Percentiles rank a stretch among this genome's conserved stretches.
Evolutionary conservation across 805 yeast species (phyloP).

Genomic region (Saccharomycopsis babjevae): DNA sequence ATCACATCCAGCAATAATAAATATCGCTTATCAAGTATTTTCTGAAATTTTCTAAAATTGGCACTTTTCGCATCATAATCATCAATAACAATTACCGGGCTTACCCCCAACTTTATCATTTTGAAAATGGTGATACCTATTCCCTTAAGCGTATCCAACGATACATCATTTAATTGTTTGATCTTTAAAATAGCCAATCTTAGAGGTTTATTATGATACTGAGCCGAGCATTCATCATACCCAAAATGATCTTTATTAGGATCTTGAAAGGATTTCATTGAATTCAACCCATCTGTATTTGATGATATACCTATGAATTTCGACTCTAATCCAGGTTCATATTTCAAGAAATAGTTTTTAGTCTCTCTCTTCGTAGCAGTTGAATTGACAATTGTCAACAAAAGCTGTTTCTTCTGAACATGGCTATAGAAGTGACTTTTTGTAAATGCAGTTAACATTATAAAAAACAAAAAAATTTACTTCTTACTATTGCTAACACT

Average conservation of each 20-base stretch:
- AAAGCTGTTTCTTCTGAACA: conserved; percentile 49
- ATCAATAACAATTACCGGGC: conserved; percentile 61
- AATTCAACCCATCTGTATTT: conserved; percentile 19
- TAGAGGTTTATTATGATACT: conserved; percentile 27
- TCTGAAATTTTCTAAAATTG: conserved; percentile 18
- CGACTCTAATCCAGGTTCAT: conserved; percentile 35
- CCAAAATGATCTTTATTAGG: conserved; percentile 17
- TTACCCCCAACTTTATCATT: conserved; percentile 54
- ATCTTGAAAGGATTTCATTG: conserved; percentile 16
- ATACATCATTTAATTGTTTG: conserved; percentile 29
- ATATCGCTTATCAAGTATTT: conserved; percentile 12
- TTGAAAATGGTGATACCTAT: conserved; percentile 48
- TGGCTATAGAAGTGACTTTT: conserved; percentile 9
- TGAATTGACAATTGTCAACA: conserved; percentile 75
- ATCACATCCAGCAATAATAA: conserved; percentile 2
- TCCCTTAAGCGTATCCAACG: conserved; percentile 29
- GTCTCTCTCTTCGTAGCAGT: conserved; percentile 95
- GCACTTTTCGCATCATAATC: conserved; percentile 20
- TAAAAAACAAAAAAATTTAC: background rate
- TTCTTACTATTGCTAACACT: background rate
- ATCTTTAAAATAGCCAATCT: conserved; percentile 50
- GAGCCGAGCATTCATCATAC: conserved; percentile 16
- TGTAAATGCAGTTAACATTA: conserved; percentile 7
- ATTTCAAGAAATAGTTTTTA: conserved; percentile 63
- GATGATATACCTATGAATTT: background rate